phyloP scores from a whole-genome alignment of 495 filamentous ascomycete species.

The Xylaria longipes region DNA sequence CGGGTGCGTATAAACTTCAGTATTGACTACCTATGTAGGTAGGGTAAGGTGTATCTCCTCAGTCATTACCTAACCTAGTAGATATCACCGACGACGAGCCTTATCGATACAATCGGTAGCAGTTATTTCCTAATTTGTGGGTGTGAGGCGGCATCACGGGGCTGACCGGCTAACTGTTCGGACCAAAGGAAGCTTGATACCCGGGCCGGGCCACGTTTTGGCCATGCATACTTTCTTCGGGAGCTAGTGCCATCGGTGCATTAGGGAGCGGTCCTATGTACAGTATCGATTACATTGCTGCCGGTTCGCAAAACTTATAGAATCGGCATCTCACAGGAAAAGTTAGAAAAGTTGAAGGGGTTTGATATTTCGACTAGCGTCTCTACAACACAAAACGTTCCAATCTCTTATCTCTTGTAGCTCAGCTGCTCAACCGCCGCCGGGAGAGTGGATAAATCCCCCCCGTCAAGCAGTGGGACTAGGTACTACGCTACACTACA shows the following conservation, averaged over 20 bases:
- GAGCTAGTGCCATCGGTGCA: conserved; percentile 8
- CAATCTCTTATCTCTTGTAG: not conserved
- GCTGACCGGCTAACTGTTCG: conserved; percentile 21
- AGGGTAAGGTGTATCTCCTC: too few relatives aligned
- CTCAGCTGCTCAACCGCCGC: not conserved
- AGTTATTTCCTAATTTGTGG: conserved; percentile 2
- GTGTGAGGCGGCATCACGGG: conserved; percentile 2
- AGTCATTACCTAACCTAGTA: not conserved
- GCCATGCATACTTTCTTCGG: not conserved
- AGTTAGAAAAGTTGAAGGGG: not conserved
- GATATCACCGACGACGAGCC: not conserved
- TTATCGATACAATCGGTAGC: not conserved
- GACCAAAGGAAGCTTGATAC: conserved; percentile 25
- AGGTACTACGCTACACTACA: conserved; percentile 10
- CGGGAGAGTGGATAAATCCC: conserved; percentile 13
- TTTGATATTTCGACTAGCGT: not conserved
- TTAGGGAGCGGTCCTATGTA: not conserved
- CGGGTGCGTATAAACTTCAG: not conserved
- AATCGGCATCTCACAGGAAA: not conserved
- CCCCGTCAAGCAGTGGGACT: conserved; percentile 11
- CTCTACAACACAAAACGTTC: not conserved
- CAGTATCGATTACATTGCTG: not conserved
- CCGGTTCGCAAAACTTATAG: not conserved
- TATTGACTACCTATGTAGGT: not conserved
- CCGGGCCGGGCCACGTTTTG: conserved; percentile 13